Percentiles rank a stretch among this genome's conserved stretches.
Conservation (phyloP, 768 basidiomycete genomes). For the Tephrocybe sp. region DNA sequence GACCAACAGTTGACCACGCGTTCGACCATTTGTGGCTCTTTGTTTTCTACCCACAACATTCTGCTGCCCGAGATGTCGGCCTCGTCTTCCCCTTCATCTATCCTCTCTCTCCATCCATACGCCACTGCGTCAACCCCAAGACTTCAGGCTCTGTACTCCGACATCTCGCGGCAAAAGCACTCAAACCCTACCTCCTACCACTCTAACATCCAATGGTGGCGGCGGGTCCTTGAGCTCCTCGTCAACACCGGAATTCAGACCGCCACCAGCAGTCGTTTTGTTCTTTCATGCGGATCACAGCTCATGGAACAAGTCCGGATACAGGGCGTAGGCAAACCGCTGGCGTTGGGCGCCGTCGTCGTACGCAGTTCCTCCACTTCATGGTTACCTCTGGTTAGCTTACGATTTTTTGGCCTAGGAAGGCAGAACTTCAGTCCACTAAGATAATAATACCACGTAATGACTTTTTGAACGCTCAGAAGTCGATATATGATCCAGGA, state of each 20-base stretch:
- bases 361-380: conserved; percentile 44
- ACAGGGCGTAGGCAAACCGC: conserved; percentile 72
- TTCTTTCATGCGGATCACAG: conserved; percentile 52
- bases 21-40: not conserved
- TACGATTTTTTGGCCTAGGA: conserved; percentile 44
- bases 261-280: conserved; percentile 45
- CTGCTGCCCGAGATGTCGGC: conserved; percentile 12
- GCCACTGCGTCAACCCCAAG: conserved; percentile 48
- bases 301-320: conserved; percentile 61
- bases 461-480: conserved; percentile 52
- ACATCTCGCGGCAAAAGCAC: conserved; percentile 77
- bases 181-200: conserved; percentile 83
- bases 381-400: conserved; percentile 6
- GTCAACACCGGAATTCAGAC: conserved; percentile 57
- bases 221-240: conserved; percentile 56
- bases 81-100: conserved; percentile 5
- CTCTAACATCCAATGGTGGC: conserved; percentile 90
- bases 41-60: not conserved
- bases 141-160: conserved; percentile 82
- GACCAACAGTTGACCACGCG: not conserved
- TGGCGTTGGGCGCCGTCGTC: conserved; percentile 67
- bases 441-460: conserved; percentile 44
- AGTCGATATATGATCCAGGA: conserved; percentile 66
- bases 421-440: conserved; percentile 61
- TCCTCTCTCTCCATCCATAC: conserved; percentile 42